Evolutionary conservation across 176 grass and related monocot species (phyloP).

Genomic region (Eleusine indica): DNA sequence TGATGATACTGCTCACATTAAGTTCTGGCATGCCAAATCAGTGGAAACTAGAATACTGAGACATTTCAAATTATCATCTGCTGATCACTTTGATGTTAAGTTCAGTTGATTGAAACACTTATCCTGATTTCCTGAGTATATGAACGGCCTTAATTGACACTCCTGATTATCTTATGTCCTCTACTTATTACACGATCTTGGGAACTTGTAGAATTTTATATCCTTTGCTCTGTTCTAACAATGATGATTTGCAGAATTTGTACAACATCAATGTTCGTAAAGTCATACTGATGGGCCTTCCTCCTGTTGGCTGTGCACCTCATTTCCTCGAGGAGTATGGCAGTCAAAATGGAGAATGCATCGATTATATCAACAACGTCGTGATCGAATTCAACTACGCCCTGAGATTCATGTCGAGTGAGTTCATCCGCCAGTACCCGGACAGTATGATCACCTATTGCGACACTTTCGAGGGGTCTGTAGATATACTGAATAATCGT

Average conservation of each 20-base stretch:
- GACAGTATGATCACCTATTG: constrained; percentile 68
- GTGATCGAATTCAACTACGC: constrained; percentile 78
- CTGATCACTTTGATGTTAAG: constrained; percentile 13
- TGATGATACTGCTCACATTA: background rate
- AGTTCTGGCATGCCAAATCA: background rate
- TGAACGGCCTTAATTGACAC: background rate
- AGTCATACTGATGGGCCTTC: constrained; percentile 68
- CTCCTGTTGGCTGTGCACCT: constrained; percentile 75
- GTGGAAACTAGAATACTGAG: background rate
- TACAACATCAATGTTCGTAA: constrained; percentile 76
- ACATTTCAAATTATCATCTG: background rate
- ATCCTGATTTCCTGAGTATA: background rate
- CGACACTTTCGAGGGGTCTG: constrained; percentile 72
- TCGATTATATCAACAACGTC: constrained; percentile 69
- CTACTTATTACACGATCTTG: background rate
- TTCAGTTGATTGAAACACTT: constrained; percentile 1
- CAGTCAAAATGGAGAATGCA: constrained; percentile 70
- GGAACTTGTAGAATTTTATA: background rate
- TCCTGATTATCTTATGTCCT: background rate
- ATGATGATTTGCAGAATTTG: constrained; percentile 56
- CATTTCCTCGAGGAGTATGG: constrained; percentile 78
- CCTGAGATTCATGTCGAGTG: constrained; percentile 59
- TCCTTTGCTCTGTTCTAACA: constrained; percentile 12
- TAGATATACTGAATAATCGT: constrained; percentile 74
- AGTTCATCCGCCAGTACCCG: constrained; percentile 66